Base-by-base conservation (phyloP, 768 basidiomycete species). In the Daedaleopsis sinensis region DNA sequence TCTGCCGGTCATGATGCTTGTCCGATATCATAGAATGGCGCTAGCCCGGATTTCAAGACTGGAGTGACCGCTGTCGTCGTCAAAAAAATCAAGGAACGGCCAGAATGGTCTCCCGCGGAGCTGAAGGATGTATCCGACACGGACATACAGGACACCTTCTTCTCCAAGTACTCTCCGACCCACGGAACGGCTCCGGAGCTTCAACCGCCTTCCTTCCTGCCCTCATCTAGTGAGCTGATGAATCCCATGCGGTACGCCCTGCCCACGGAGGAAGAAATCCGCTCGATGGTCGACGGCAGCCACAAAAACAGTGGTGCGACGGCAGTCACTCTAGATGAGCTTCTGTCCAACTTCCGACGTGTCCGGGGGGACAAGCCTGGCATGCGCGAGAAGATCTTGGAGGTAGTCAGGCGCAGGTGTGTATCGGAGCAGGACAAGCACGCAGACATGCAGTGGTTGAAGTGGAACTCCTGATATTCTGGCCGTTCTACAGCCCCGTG, bases 191-290 rank as follows among this genome's bases (percentile, higher is more conserved):
- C 70, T 38, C 67, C 73, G 24, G 35, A 59, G 59, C 61, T 76
- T 65, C n/a, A 66, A 51, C 58, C 73, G 9, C 70, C 73, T 5
- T 57, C 59, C 44, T 54, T 55, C 64, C 47, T 74, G 57, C 24
- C 59, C 36, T 57, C 71, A 62, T 46, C 39, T 4, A 44, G 49
- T 37, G 62, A 70, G 55, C 61, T 76, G 63, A 21, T 73, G 59
- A 39, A 63, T 19, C 64, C 69, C 39, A 78, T 78, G 76, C 64
- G 66, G 38, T 81, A 81, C 68, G 83, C 84, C 56, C 78, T 99
- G 49, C 96, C 95, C 1, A 84, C 87, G 15, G 95, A 98, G 72
- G 74, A 78, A 46, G 86, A 88, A 65, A 87, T 99, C 64, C 78
- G 83, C 48, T 74, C 80, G 18, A 73, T 89, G 43, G 87, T 98